Percentiles rank a stretch among this genome's conserved stretches.
These are phyloP conservation scores for Trifolium subterraneum DNA, from an alignment of 306 rosid species.

Conservation along the genomic window DNA sequence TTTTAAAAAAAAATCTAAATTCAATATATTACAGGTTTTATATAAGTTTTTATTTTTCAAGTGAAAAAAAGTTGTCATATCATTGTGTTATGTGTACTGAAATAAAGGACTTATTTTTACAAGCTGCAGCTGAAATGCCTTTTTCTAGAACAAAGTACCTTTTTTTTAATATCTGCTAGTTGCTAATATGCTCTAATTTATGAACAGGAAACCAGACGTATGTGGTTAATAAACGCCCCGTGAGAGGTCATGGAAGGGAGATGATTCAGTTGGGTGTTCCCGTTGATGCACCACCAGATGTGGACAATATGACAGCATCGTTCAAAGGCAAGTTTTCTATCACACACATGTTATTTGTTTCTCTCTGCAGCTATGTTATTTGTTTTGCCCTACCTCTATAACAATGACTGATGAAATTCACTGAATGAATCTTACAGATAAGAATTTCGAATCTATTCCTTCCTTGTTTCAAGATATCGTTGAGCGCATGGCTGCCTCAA, in stretches of 20 bases:
- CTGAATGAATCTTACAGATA: slow-evolving; percentile 64
- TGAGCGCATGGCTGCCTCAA: slow-evolving; percentile 63
- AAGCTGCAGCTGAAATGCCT: neutral
- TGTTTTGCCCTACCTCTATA: neutral
- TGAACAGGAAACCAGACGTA: slow-evolving; percentile 14
- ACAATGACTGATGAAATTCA: slow-evolving; percentile 27
- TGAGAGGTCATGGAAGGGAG: slow-evolving; percentile 27
- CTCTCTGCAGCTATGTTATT: neutral
- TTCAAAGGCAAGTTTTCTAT: slow-evolving; percentile 9
- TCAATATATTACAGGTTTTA: neutral
- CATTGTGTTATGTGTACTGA: neutral
- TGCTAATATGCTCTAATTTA: neutral
- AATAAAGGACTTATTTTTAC: neutral
- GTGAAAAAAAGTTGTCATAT: neutral
- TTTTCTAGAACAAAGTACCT: neutral
- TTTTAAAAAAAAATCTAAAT: neutral
- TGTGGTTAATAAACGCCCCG: neutral
- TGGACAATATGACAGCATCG: slow-evolving; percentile 7
- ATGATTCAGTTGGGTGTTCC: slow-evolving; percentile 29
- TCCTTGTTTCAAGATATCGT: slow-evolving; percentile 73
- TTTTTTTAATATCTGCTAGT: neutral
- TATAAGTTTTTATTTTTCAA: neutral
- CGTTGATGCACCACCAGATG: slow-evolving; percentile 15
- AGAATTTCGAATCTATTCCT: slow-evolving; percentile 79
- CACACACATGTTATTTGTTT: neutral